These are phyloP conservation scores for Phytopythium chamaehyphon DNA, from an alignment of 352 stramenopile species.

Conservation along the genomic window DNA sequence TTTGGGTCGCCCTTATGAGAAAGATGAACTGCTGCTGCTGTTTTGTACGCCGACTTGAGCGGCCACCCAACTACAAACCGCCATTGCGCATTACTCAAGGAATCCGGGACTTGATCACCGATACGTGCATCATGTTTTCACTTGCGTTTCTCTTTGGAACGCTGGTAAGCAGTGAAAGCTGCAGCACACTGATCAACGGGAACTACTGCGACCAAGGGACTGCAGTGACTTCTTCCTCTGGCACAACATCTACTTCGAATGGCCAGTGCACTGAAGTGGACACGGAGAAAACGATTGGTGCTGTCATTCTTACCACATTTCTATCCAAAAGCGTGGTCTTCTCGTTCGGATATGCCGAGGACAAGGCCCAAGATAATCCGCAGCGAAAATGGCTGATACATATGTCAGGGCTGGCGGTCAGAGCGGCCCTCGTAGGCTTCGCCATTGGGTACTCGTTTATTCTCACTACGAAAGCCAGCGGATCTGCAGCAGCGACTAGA, in stretches of 20 bases:
- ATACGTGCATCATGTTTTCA: not conserved
- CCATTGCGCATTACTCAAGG: not conserved
- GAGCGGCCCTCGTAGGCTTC: not conserved
- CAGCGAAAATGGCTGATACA: not conserved
- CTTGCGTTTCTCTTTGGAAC: conserved; percentile 2
- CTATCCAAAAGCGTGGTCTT: not conserved
- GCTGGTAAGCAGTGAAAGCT: not conserved
- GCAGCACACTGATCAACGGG: not conserved
- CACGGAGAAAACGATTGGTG: not conserved
- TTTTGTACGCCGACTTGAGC: not conserved
- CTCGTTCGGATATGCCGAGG: not conserved
- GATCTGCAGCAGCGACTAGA: not conserved
- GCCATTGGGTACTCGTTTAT: not conserved
- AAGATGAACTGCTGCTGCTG: not conserved
- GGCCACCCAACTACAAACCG: conserved; percentile 1
- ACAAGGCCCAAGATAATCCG: not conserved
- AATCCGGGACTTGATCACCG: not conserved
- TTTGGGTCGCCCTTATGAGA: conserved; percentile 1
- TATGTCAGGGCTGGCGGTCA: not conserved
- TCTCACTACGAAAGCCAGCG: not conserved
- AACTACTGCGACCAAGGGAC: not conserved
- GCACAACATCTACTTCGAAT: not conserved
- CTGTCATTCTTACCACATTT: not conserved
- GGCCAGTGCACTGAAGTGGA: not conserved
- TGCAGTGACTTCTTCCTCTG: not conserved